phyloP scores from a whole-genome alignment of 345 rosid species.

The Erucastrum elatum region DNA sequence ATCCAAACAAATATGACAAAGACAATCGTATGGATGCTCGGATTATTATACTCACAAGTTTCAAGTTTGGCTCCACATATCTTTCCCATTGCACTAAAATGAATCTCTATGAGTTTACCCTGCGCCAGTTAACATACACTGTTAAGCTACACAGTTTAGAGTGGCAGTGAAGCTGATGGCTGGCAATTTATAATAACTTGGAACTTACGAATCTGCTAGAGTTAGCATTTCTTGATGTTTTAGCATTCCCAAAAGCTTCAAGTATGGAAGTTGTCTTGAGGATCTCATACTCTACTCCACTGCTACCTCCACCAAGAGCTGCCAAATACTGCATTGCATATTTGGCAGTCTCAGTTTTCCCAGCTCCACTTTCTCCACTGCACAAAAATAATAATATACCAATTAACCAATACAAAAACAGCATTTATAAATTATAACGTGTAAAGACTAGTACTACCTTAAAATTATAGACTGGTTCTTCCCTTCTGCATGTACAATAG shows the following conservation, averaged over 20 bases:
- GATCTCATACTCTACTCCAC: slow-evolving; percentile 66
- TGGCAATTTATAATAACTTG: background rate
- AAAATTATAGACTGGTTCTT: slow-evolving; percentile 86
- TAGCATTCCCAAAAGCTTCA: slow-evolving; percentile 98
- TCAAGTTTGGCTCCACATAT: slow-evolving; percentile 83
- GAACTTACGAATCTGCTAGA: slow-evolving; percentile 92
- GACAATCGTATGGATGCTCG: slow-evolving; percentile 2
- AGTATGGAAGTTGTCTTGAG: slow-evolving; percentile 72
- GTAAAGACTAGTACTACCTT: slow-evolving; percentile 62
- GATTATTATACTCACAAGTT: slow-evolving; percentile 62
- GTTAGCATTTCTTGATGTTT: slow-evolving; percentile 85
- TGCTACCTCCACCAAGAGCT: slow-evolving; percentile 76
- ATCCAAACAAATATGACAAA: slow-evolving; percentile 10
- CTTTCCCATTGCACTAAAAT: slow-evolving; percentile 74
- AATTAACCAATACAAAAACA: background rate
- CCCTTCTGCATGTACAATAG: slow-evolving; percentile 57
- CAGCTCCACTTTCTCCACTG: slow-evolving; percentile 99
- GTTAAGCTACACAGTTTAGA: slow-evolving; percentile 22
- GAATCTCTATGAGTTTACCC: slow-evolving; percentile 92
- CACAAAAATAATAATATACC: slow-evolving; percentile 17
- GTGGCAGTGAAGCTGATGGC: slow-evolving; percentile 9
- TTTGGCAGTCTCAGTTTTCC: slow-evolving; percentile 98
- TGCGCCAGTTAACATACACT: slow-evolving; percentile 40
- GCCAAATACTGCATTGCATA: slow-evolving; percentile 88
- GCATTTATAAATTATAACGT: background rate